Evolutionary conservation across 1,284 basidiomycete genomes (phyloP), one percentile per base, ranked within the genome.

Genomic region (Vanrija sp.): DNA sequence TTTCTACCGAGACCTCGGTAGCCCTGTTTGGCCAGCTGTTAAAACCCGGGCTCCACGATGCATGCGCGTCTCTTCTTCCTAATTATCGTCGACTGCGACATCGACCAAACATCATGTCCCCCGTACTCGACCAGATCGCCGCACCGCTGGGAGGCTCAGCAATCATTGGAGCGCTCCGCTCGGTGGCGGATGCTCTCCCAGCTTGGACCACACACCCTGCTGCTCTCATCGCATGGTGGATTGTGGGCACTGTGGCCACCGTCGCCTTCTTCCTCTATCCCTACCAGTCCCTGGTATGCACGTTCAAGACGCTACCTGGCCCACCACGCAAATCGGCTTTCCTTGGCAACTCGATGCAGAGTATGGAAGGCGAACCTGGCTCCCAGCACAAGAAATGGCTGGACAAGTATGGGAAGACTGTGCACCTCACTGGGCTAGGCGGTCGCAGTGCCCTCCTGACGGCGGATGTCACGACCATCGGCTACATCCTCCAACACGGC

Each of bases 381-480:
- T 16, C 18, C 40, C 15, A 18, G 6, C 40, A 42, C 40, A 18
- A 6, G 40, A 6, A 10, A 19, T 42, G 40, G 40, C 8, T 42
- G 7, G n/a, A 42, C 40, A 21, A 19, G 7, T 42, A 42, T 42
- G 40, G 40, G 6, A n/a, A n/a, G 7, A 6, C 5, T 19, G n/a
- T 42, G 42, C 53, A 59, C 43, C 62, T 60, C 34, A 38, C 38
- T 6, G 19, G 55, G 6, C 38, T 61, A 12, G 42, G 48, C 16
- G 52, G 64, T n/a, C 29, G 51, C 10, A 57, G 57, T 6, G 73
- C 84, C n/a, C 77, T 87, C 49, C 76, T 84, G 72, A 83, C 83
- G n/a, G 81, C 80, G 42, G 86, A 88, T 70, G 80, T 82, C 0
- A 72, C 78, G 23, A 84, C 85, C 0, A 71, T 87, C 21, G 78